Percentiles rank a stretch among this genome's conserved stretches.
These are phyloP conservation scores for Boletus semigastroideus DNA, from an alignment of 1,284 basidiomycete genomes.

Conservation along the genomic window DNA sequence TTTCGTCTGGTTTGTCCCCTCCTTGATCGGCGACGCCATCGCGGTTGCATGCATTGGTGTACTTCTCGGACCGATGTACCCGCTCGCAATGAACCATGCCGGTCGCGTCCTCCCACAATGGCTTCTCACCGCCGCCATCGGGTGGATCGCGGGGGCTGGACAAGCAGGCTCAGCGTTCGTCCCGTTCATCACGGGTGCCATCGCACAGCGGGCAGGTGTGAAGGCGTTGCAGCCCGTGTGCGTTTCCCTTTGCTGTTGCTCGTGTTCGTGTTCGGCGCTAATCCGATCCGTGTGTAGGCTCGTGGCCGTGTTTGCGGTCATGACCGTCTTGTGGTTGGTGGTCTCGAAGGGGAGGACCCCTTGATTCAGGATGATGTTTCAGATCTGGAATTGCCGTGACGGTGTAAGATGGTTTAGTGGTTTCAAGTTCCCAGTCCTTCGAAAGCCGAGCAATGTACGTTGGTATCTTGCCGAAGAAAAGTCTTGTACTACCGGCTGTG, in stretches of 20 bases:
- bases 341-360: constrained; percentile 26
- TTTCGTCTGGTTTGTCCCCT: constrained; percentile 57
- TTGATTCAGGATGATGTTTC: not conserved
- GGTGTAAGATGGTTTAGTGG: no score
- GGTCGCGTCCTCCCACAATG: constrained; percentile 47
- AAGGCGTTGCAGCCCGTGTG: constrained; percentile 52
- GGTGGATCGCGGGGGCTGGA: constrained; percentile 56
- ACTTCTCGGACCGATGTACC: constrained; percentile 53
- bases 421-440: no score
- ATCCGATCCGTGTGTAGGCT: constrained; percentile 29
- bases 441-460: no score
- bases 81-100: constrained; percentile 50
- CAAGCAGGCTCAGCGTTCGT: constrained; percentile 52
- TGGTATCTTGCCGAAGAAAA: no score
- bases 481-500: no score
- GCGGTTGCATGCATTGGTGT: constrained; percentile 55
- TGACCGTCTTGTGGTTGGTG: constrained; percentile 40
- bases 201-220: constrained; percentile 39
- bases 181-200: constrained; percentile 47
- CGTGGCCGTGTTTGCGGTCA: constrained; percentile 41
- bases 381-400: not conserved
- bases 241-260: constrained; percentile 18
- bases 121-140: constrained; percentile 47
- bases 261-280: not conserved
- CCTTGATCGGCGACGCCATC: constrained; percentile 49